Evolutionary conservation across 2,329 filamentous ascomycete species (phyloP).

Genomic region (Botryotinia globosa): DNA sequence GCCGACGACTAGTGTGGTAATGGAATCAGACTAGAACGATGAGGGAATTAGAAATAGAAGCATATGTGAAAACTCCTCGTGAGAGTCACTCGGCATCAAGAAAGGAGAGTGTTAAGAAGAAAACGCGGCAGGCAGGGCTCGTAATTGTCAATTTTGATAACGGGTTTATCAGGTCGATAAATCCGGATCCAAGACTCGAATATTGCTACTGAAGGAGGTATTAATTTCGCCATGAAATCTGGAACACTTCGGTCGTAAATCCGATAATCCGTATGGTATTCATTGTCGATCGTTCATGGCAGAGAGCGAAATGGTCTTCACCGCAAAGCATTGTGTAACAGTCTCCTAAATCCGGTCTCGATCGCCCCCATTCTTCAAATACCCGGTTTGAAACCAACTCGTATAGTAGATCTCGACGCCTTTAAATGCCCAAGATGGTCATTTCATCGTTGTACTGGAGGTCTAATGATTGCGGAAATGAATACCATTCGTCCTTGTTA

Average conservation of each 20-base stretch:
- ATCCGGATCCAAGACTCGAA: constrained; percentile 4
- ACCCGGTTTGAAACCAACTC: neutral
- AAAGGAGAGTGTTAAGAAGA: neutral
- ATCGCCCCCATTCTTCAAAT: constrained; percentile 12
- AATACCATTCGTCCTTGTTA: constrained; percentile 4
- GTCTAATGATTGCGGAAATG: neutral
- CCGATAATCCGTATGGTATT: neutral
- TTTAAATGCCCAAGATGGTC: constrained; percentile 6
- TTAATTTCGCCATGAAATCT: constrained; percentile 3
- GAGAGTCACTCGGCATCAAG: neutral
- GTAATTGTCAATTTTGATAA: neutral
- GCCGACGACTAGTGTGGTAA: neutral
- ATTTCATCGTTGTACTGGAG: neutral
- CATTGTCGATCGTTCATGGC: constrained; percentile 15
- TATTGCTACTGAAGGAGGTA: neutral
- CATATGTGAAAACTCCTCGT: neutral
- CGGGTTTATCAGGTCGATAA: neutral
- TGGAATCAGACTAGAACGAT: neutral
- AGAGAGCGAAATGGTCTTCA: constrained; percentile 7
- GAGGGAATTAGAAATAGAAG: neutral
- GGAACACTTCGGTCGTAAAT: constrained; percentile 3
- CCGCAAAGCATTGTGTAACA: constrained; percentile 18
- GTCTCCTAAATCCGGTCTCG: constrained; percentile 1
- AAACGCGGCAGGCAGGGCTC: neutral
- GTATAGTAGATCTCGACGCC: constrained; percentile 6